Evolutionary conservation across 2,329 filamentous ascomycete species (phyloP), one percentile per base, ranked within the genome.

Genomic region (Xylariaceae sp.): DNA sequence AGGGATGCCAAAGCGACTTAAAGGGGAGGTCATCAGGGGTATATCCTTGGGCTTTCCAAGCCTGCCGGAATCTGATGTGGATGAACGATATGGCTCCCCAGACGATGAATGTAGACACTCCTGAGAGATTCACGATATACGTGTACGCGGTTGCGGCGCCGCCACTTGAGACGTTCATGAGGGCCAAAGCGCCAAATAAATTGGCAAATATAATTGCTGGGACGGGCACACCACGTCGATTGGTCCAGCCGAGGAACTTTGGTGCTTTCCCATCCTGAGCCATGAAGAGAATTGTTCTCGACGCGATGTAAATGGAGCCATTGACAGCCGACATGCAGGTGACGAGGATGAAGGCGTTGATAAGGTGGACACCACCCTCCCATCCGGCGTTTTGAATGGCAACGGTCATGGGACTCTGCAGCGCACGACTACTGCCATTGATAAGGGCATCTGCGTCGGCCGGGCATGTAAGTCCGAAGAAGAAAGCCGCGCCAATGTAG

Each of bases 341-440:
- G 7, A 90, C 76, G 54, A 92, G 80, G 67, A 90, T 89, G 68
- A 90, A 87, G 45, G 85, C 87, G 65, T 92, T 92, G 75, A 92
- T 88, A 1, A 92, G 80, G 69, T 92, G 85, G 0, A 88, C 87
- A 57, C 87, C 89, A 30, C 82, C 84, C 57, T 87, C 73, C 82
- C 87, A 92, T 1, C 88, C 88, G 1, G 88, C 89, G 60, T 84
- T 89, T 62, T 88, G 83, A 51, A 92, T 82, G 1, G 88, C 87
- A 61, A 90, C 82, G 0, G 87, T 90, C 81, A 90, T 88, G 0
- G 88, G 87, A 17, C 85, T 88, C 72, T 87, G 82, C 30, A 90
- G 78, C 0, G 87, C 86, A 59, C 86, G 82, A 57, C 82, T 85
- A 2, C 72, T 73, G 3, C 82, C 83, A 34, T 83, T 84, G 47